Evolutionary conservation across 2,329 filamentous ascomycete species (phyloP).

Genomic region (Thelonectria rubi): DNA sequence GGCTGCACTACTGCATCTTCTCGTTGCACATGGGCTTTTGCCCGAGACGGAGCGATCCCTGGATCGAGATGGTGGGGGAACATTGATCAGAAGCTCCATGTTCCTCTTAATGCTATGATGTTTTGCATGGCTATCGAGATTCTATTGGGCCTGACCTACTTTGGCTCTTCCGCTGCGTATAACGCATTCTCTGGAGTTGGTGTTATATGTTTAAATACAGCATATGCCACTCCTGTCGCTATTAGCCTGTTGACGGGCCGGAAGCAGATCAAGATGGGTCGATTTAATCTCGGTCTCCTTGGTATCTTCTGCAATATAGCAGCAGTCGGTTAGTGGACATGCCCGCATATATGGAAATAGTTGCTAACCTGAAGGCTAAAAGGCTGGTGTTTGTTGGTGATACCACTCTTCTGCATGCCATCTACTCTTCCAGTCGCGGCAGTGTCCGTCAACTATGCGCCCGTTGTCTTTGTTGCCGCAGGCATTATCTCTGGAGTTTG

Average conservation of each 20-base stretch:
- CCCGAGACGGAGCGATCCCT: constrained; percentile 75
- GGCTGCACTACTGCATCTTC: constrained; percentile 74
- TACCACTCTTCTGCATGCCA: constrained; percentile 23
- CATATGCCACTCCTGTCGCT: constrained; percentile 72
- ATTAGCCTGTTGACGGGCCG: constrained; percentile 69
- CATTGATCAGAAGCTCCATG: constrained; percentile 67
- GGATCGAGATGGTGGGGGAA: constrained; percentile 67
- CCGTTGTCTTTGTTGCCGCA: constrained; percentile 17
- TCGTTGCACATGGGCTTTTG: constrained; percentile 73
- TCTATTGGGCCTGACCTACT: constrained; percentile 70
- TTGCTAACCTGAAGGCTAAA: not conserved
- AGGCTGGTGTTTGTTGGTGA: constrained; percentile 14
- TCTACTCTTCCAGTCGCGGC: constrained; percentile 13
- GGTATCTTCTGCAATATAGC: constrained; percentile 71
- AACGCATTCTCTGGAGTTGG: constrained; percentile 74
- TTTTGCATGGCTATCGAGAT: constrained; percentile 71
- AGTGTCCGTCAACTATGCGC: constrained; percentile 15
- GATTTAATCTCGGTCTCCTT: constrained; percentile 67
- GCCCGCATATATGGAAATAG: not conserved
- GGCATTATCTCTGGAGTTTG: constrained; percentile 8
- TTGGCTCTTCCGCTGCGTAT: constrained; percentile 72
- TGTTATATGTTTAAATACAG: constrained; percentile 73
- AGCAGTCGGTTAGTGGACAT: constrained; percentile 61
- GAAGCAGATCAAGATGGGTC: constrained; percentile 62
- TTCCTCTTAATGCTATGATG: constrained; percentile 76